Conservation (phyloP, 2,329 filamentous ascomycete genomes). For the Trichoderma guizhouense region DNA sequence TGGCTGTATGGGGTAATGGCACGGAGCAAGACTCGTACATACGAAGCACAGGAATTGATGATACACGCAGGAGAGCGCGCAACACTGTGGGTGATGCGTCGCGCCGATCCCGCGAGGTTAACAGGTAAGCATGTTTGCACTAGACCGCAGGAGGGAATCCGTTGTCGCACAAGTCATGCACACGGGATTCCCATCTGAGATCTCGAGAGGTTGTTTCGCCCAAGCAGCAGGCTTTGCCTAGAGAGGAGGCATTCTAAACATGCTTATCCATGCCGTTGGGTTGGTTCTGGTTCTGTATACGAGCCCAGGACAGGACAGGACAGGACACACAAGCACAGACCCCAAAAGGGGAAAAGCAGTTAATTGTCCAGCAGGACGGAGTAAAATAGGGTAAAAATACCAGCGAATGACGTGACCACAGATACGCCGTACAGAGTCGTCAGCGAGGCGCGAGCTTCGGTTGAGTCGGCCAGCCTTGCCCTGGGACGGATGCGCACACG, state of each 20-base stretch:
- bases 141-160: not conserved
- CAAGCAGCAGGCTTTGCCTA: not conserved
- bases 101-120: constrained; percentile 13
- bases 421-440: not conserved
- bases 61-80: not conserved
- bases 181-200: not conserved
- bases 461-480: constrained; percentile 12
- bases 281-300: not conserved
- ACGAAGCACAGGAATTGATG: not conserved
- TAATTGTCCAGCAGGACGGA: not conserved
- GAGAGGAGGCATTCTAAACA: not conserved
- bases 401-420: constrained; percentile 7
- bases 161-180: not conserved
- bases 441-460: constrained; percentile 12
- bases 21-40: not conserved
- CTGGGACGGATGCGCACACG: not conserved
- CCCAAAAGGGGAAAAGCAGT: not conserved
- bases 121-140: constrained; percentile 13
- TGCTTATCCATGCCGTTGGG: constrained; percentile 4
- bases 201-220: not conserved
- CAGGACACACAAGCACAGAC: not conserved
- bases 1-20: not conserved
- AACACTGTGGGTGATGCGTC: not conserved
- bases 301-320: not conserved
- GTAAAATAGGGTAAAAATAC: not conserved